Evolutionary conservation across 2,329 filamentous ascomycete species (phyloP), one percentile per base, ranked within the genome.

Genomic region (Penicillium polonicum): DNA sequence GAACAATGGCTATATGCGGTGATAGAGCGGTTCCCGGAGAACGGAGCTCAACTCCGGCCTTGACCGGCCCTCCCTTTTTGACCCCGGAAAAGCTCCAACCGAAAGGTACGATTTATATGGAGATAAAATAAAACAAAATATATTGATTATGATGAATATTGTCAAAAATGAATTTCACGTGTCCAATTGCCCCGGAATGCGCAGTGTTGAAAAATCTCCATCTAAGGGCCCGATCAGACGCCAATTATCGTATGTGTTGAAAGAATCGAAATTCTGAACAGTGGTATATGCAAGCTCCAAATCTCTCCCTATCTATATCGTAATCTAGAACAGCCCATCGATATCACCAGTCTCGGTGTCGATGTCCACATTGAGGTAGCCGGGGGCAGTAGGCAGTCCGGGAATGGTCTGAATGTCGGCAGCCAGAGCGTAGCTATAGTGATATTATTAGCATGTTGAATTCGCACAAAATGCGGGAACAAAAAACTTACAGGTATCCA

Each of bases 401-500:
- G 94, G 94, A 63, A 99, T 99, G 1, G 94, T 99, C 81, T 97
- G 94, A 65, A 99, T 97, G 72, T 99, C 94, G 15, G 94, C 94
- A 53, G 94, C 94, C 60, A 97, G 83, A 7, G 94, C 94, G 68
- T 96, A 97, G 53, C 89, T 89, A 64, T 44, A 46, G 54, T 38
- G 49, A 38, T 21, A 39, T 60, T 58, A 64, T 60, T 58, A 65
- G 62, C 41, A 36, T 55, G 10, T 39, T 13, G 8, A 50, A 50
- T 62, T 82, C 72, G 82, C 76, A 70, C 65, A 50, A 59, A 51
- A 44, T 19, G 15, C 13, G n/a, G 25, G 9, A 31, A 46, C 39
- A 35, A 44, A 44, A 55, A 59, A 81, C 87, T 84, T 78, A 91
- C 83, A 96, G 79, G 75, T 96, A 96, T 62, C 94, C 94, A 61